Conservation (phyloP, 23 red algal genomes). For the Pyropia yezoensis region DNA sequence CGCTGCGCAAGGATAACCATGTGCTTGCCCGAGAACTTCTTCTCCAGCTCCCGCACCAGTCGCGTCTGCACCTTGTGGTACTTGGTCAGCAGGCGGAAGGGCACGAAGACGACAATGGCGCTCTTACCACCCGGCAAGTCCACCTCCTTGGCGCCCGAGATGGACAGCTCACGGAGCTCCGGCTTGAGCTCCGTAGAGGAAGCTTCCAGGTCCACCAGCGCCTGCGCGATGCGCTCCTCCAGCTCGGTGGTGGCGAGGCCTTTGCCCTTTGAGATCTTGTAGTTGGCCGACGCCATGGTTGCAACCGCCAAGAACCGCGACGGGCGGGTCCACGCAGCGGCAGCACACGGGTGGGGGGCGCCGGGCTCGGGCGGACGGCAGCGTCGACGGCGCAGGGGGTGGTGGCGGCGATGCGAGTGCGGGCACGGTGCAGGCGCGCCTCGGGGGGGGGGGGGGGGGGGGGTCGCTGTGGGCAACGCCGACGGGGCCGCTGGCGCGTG, state of each 20-base stretch:
- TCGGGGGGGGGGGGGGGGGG: too few species aligned
- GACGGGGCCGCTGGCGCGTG: too few species aligned
- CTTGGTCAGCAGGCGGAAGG: slow-evolving; percentile 52
- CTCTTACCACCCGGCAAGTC: slow-evolving; percentile 66
- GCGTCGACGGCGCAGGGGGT: too few species aligned
- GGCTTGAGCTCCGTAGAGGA: slow-evolving; percentile 65
- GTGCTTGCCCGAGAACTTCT: slow-evolving; percentile 94
- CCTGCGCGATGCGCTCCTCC: slow-evolving; percentile 84
- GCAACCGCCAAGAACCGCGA: too few species aligned
- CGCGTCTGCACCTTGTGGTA: slow-evolving; percentile 95
- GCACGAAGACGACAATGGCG: slow-evolving; percentile 80
- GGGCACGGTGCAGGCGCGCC: too few species aligned
- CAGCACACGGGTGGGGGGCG: too few species aligned
- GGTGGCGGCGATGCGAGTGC: too few species aligned
- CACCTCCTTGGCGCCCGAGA: slow-evolving; percentile 74
- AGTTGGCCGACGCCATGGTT: too few species aligned
- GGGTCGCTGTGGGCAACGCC: too few species aligned
- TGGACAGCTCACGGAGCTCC: slow-evolving; percentile 60
- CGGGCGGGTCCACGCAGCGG: too few species aligned
- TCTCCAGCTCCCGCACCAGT: slow-evolving; percentile 97
- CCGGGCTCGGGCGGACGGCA: too few species aligned
- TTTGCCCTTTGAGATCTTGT: slow-evolving; percentile 64
- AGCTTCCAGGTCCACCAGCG: slow-evolving; percentile 71
- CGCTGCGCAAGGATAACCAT: slow-evolving; percentile 85
- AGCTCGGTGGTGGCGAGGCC: slow-evolving; percentile 38